Evolutionary conservation across 139 green algal species (phyloP).

Genomic region (Volvox reticuliferus): DNA sequence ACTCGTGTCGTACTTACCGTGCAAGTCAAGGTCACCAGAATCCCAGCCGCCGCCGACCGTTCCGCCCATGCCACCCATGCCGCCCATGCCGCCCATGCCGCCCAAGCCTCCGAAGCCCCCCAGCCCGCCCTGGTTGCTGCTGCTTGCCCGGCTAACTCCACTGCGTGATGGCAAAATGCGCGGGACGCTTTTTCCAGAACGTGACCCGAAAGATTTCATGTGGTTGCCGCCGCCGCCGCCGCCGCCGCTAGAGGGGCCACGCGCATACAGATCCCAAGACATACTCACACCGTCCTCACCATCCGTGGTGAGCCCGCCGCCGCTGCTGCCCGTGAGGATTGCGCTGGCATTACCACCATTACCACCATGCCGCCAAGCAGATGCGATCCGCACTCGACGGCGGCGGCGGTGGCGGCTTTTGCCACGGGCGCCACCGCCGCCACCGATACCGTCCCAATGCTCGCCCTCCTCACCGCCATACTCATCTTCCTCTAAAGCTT

Average conservation of each 20-base stretch:
- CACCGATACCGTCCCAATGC: conserved; percentile 18
- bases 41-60: background rate
- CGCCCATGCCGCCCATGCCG: conserved; percentile 4
- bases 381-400: conserved; percentile 15
- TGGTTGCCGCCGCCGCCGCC: no score
- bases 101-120: conserved; percentile 4
- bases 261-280: background rate
- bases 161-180: conserved; percentile 2
- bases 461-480: conserved; percentile 10
- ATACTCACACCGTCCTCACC: background rate
- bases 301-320: background rate
- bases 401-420: background rate
- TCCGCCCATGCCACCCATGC: conserved; percentile 37
- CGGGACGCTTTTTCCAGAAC: background rate
- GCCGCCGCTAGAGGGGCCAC: background rate
- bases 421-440: background rate
- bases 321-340: background rate
- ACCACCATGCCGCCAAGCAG: background rate
- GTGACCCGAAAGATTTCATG: background rate
- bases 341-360: background rate
- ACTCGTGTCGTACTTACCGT: conserved; percentile 34
- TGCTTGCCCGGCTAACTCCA: background rate
- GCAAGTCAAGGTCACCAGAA: background rate
- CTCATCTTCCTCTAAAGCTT: background rate
- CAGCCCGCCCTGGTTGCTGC: background rate